Evolutionary conservation across 345 rosid genomes (phyloP), one percentile per base, ranked within the genome.

Genomic region (Rhizophora mangle): DNA sequence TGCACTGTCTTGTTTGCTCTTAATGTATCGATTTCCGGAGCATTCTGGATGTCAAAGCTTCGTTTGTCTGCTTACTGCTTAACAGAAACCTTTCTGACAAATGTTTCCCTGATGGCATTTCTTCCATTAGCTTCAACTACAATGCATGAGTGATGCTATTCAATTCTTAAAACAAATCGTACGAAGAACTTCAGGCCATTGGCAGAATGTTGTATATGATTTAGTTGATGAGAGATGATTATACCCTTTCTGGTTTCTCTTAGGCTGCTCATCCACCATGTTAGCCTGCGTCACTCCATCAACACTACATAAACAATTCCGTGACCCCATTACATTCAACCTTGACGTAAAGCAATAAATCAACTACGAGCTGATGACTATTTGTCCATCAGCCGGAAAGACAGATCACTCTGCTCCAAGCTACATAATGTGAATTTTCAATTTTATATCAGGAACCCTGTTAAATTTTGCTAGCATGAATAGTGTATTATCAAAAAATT

Each of bases 261-360:
- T 15, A 63, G 69, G 63, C 27, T 67, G 68, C 67, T 19, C 11
- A 62, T 46, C 16, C 29, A 24, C 19, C n/a, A 54, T 56, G 66
- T 56, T 15, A 16, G 22, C 30, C 21, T 43, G 30, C 20, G 7
- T 63, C 55, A 43, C 47, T 62, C 63, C 62, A 13, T 49, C 52
- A 37, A 51, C 49, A 53, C 52, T 36, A 47, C 22, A 34, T 0
- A 21, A 58, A 21, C 55, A 63, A 9, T 62, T 64, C 8, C n/a
- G 63, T 21, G 52, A 31, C 43, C 67, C 46, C 65, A 54, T 76
- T 24, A 36, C 34, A 59, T 47, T 53, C 34, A 43, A 29, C 31
- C 57, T 16, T 4, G 13, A 34, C 30, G 30, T 22, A 39, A 27
- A 21, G 2, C 15, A 61, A 68, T 21, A 20, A 24, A 49, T 32